A percentile compares a stretch with the other conserved stretches of the same genome.
phyloP scores from a whole-genome alignment of 768 basidiomycete species.

The Mycena floridula region DNA sequence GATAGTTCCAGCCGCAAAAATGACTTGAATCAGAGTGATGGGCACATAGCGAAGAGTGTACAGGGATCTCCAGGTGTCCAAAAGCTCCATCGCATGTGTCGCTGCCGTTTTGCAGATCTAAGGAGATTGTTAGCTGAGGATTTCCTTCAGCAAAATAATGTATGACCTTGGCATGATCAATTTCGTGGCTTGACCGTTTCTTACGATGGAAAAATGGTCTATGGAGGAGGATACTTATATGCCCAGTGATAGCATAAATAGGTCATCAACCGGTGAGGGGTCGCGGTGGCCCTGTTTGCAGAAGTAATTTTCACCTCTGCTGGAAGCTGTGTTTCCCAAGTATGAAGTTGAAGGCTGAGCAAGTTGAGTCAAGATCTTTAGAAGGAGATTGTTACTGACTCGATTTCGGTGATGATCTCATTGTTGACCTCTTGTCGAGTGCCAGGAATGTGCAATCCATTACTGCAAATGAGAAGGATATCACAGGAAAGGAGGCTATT shows the following conservation, averaged over 20 bases:
- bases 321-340: slow-evolving; percentile 39
- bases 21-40: slow-evolving; percentile 49
- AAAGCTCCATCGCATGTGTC: slow-evolving; percentile 49
- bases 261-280: slow-evolving; percentile 50
- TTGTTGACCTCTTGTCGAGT: slow-evolving; percentile 29
- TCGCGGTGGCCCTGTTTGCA: slow-evolving; percentile 38
- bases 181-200: slow-evolving; percentile 32
- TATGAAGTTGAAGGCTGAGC: slow-evolving; percentile 37
- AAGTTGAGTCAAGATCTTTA: background rate
- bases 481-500: background rate
- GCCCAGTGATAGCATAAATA: slow-evolving; percentile 46
- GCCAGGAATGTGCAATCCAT: slow-evolving; percentile 12
- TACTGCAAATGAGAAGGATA: background rate
- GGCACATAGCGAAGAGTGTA: slow-evolving; percentile 53
- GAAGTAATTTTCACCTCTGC: slow-evolving; percentile 45
- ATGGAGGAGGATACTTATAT: slow-evolving; percentile 57
- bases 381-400: slow-evolving; percentile 24
- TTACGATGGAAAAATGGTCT: slow-evolving; percentile 42
- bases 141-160: too few species aligned
- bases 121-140: slow-evolving; percentile 14
- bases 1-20: slow-evolving; percentile 56
- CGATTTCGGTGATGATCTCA: slow-evolving; percentile 46
- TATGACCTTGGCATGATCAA: slow-evolving; percentile 47
- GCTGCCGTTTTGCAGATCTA: slow-evolving; percentile 49
- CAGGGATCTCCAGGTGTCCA: slow-evolving; percentile 41